Percentiles rank a stretch among this genome's conserved stretches.
Evolutionary conservation across 1,284 basidiomycete species (phyloP).

Genomic region (Moesziomyces sp.): DNA sequence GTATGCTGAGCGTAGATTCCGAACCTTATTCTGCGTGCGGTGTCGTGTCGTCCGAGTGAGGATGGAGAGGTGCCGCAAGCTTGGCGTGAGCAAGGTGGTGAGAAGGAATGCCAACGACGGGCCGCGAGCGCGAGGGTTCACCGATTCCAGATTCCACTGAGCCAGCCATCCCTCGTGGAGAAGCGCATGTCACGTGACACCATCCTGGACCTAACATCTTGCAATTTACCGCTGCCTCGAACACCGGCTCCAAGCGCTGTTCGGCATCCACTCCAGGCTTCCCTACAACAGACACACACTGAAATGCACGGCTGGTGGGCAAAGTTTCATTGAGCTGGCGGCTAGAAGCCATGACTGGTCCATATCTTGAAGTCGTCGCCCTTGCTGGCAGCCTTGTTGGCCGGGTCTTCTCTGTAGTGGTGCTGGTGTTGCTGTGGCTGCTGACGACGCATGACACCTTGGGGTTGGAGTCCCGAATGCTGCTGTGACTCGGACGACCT

Average conservation of each 20-base stretch:
- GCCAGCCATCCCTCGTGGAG: slow-evolving; percentile 22
- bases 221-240: not conserved
- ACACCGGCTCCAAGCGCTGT: no score
- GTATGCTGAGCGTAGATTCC: no score
- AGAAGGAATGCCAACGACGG: not conserved
- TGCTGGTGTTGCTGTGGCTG: slow-evolving; percentile 17
- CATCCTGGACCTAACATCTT: slow-evolving; percentile 2
- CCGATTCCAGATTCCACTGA: not conserved
- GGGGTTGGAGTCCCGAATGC: slow-evolving; percentile 2
- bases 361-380: slow-evolving; percentile 37
- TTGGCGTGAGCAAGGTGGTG: not conserved
- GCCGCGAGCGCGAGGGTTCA: not conserved
- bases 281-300: not conserved
- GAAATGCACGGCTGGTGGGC: not conserved
- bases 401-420: slow-evolving; percentile 5
- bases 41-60: not conserved
- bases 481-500: slow-evolving; percentile 24
- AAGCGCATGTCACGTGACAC: slow-evolving; percentile 16
- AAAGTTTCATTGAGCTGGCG: not conserved
- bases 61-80: not conserved
- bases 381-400: slow-evolving; percentile 2
- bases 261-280: not conserved
- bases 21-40: no score
- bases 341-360: slow-evolving; percentile 37
- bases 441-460: slow-evolving; percentile 11